Base-by-base conservation (phyloP, 768 basidiomycete genomes). In the Hebeloma cylindrosporum region DNA sequence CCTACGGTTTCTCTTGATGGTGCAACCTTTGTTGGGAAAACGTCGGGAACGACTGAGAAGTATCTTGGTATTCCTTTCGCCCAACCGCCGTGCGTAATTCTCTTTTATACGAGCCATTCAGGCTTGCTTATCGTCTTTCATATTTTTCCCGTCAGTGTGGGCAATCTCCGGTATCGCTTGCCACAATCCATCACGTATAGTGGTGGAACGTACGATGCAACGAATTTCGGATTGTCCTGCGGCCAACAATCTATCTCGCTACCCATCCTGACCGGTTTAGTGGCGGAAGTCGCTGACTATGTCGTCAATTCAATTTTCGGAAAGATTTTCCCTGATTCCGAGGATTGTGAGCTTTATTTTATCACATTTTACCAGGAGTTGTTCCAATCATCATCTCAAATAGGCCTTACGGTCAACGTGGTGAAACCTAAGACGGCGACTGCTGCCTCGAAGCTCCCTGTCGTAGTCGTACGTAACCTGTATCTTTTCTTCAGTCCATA, bases 11-110 rank as follows among this genome's bases (percentile, higher is more conserved):
- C 57, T 5, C 66, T 79, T 26, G 73, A 74, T 50, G 48, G 62
- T 34, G 77, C 66, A 3, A 75, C 69, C 0, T 68, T 79, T 57
- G 63, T 63, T n/a, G 79, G 79, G 11, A 52, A 47, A 13, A 53
- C 57, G 7, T 60, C 58, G 25, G 67, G 67, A 3, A 46, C 45
- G 2, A 53, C 64, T 8, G 57, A 69, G 7, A 65, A 68, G 45
- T 81, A 75, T 52, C 59, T 77, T 2, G 78, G 79, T 2, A 77
- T 82, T 28, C 79, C 79, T 1, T 82, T 75, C 43, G 79, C 77
- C 10, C 49, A 71, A 54, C 73, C 80, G 17, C 77, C 78, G 80
- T 82, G 47, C 50, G 73, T 56, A 21, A 25, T 34, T 30, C 28
- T 29, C 7, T 21, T 21, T 29, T 10, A 5, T 4, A 6, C 13